These are phyloP conservation scores for Chlorella variabilis DNA, from an alignment of 163 green algal species.

Conservation along the genomic window DNA sequence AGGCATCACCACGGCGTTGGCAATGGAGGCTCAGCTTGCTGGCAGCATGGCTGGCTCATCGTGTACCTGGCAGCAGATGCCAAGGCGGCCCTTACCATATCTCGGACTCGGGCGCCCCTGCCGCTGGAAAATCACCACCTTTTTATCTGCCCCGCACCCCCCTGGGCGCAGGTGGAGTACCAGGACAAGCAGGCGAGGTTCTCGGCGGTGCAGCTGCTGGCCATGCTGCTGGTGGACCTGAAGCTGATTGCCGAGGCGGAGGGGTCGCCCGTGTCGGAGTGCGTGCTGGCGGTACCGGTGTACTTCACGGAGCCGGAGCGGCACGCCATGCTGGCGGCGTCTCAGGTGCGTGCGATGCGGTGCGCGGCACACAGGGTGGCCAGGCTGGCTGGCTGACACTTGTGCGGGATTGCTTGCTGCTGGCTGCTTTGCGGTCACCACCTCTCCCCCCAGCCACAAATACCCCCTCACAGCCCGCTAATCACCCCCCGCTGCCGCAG, in stretches of 20 bases:
- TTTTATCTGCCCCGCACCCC: too few species aligned
- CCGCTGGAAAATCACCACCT: too few species aligned
- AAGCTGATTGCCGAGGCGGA: conserved; percentile 88
- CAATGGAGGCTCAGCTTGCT: too few species aligned
- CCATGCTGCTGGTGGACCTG: conserved; percentile 91
- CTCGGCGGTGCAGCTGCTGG: conserved; percentile 90
- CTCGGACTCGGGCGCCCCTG: too few species aligned
- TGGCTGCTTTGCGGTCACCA: neutral
- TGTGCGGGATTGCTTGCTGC: too few species aligned
- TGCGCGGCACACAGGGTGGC: neutral
- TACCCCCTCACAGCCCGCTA: neutral
- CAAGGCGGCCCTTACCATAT: too few species aligned
- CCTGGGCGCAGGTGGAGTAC: conserved; percentile 69
- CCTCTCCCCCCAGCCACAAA: too few species aligned
- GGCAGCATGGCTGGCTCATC: too few species aligned
- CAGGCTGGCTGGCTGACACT: too few species aligned
- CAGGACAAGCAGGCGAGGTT: conserved; percentile 80
- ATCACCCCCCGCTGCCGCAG: conserved; percentile 20
- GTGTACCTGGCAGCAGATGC: too few species aligned
- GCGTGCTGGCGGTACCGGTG: conserved; percentile 88
- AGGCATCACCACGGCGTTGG: too few species aligned
- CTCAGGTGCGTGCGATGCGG: conserved; percentile 31
- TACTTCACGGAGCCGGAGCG: conserved; percentile 93
- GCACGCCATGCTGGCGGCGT: conserved; percentile 83
- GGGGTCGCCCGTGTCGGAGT: conserved; percentile 86